A percentile compares a stretch with the other conserved stretches of the same genome.
Conservation (phyloP, 805 yeast species). For the Wickerhamiella parazyma region DNA sequence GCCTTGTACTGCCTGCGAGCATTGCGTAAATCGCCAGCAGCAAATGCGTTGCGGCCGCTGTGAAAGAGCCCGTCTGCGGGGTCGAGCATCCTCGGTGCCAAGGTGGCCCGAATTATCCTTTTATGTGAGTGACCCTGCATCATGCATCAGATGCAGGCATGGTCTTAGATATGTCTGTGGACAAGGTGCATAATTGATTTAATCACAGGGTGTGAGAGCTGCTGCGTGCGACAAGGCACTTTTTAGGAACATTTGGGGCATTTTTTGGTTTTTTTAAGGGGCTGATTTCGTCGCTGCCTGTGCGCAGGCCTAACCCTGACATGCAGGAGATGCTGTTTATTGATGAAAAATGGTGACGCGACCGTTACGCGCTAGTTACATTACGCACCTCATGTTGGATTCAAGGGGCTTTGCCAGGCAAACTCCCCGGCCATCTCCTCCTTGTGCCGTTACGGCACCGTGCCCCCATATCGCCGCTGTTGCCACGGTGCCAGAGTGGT, state of each 20-base stretch:
- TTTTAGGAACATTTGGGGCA: too few relatives aligned
- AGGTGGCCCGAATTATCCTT: neutral
- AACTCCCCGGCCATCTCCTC: too few relatives aligned
- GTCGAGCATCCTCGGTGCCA: neutral
- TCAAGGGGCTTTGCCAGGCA: too few relatives aligned
- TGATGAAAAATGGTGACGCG: neutral
- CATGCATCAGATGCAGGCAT: neutral
- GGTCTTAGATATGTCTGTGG: neutral
- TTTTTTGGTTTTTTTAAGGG: too few relatives aligned
- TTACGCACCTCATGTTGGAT: too few relatives aligned
- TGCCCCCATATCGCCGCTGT: too few relatives aligned
- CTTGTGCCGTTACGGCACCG: too few relatives aligned
- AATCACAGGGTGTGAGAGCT: too few relatives aligned
- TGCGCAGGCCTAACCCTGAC: neutral
- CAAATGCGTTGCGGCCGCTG: conserved; percentile 3
- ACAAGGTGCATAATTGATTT: neutral
- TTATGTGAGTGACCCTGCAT: neutral
- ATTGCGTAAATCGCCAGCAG: conserved; percentile 2
- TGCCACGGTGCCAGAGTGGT: too few relatives aligned
- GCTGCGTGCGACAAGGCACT: too few relatives aligned
- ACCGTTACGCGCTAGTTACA: neutral
- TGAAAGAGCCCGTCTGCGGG: conserved; percentile 2
- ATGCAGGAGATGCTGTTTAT: neutral
- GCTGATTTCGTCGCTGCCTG: neutral
- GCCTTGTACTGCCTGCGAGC: conserved; percentile 7